A percentile compares a stretch with the other conserved stretches of the same genome.
Evolutionary conservation across 2,329 filamentous ascomycete genomes (phyloP).

Genomic region (Drechslerella coelobrocha): DNA sequence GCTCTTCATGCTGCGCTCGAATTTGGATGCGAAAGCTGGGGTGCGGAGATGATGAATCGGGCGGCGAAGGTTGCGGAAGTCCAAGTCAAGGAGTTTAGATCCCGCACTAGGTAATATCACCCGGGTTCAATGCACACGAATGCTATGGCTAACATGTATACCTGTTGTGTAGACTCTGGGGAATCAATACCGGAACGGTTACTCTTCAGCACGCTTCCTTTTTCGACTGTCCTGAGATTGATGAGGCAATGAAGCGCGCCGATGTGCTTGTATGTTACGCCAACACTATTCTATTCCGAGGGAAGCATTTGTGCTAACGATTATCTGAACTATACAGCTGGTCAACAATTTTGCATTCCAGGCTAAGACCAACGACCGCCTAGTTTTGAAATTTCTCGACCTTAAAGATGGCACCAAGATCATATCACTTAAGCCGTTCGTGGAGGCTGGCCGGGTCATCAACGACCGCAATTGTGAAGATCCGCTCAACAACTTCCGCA

Average conservation of each 20-base stretch:
- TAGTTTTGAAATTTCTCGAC: slow-evolving; percentile 90
- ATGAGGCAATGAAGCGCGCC: slow-evolving; percentile 76
- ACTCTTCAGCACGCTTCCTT: slow-evolving; percentile 84
- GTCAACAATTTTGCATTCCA: slow-evolving; percentile 99
- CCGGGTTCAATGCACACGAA: neutral
- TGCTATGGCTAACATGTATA: neutral
- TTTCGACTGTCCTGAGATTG: slow-evolving; percentile 73
- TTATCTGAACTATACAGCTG: slow-evolving; percentile 60
- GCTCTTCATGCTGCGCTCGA: slow-evolving; percentile 92
- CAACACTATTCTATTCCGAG: neutral
- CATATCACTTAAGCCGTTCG: slow-evolving; percentile 90
- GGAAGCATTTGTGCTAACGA: neutral
- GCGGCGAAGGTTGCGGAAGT: slow-evolving; percentile 80
- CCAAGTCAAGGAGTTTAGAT: slow-evolving; percentile 81
- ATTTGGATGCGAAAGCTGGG: slow-evolving; percentile 92
- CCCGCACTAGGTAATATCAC: slow-evolving; percentile 66
- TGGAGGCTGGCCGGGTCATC: slow-evolving; percentile 78
- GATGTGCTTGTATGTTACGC: slow-evolving; percentile 72
- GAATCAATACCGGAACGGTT: slow-evolving; percentile 78
- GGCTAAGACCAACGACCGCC: slow-evolving; percentile 79
- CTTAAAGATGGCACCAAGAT: slow-evolving; percentile 89
- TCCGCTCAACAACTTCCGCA: slow-evolving; percentile 79
- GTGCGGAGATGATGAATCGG: slow-evolving; percentile 94
- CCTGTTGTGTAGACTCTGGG: slow-evolving; percentile 72
- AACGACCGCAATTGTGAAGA: slow-evolving; percentile 77